Conservation (phyloP, 169 alveolate species). For the Neospora caninum region DNA sequence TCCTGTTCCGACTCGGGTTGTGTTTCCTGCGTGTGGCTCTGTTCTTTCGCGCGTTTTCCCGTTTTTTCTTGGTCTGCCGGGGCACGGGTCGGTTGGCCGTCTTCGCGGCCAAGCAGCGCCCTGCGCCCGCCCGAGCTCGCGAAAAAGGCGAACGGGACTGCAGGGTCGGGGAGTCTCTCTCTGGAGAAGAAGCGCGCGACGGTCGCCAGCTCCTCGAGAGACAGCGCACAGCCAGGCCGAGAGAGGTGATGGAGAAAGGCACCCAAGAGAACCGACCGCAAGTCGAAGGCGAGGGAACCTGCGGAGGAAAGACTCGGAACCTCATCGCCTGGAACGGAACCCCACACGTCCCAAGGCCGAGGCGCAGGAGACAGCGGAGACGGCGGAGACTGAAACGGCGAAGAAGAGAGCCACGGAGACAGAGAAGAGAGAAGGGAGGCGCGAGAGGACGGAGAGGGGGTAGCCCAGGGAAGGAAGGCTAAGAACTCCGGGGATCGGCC, state of each 20-base stretch:
- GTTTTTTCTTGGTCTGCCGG: not conserved
- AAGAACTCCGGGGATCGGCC: not conserved
- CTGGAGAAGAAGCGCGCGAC: conserved; percentile 3
- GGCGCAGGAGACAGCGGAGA: not conserved
- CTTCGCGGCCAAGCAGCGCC: too few species aligned
- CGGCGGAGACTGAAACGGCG: not conserved
- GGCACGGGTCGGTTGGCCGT: too few species aligned
- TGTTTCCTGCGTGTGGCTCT: not conserved
- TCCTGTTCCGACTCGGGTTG: not conserved
- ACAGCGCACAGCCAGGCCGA: not conserved
- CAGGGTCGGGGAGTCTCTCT: not conserved
- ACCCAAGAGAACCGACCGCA: not conserved
- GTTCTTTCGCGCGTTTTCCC: not conserved
- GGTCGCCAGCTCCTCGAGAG: not conserved
- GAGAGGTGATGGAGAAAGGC: not conserved
- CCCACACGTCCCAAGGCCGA: not conserved
- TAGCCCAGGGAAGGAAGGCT: not conserved
- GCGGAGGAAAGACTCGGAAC: not conserved
- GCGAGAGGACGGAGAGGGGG: not conserved
- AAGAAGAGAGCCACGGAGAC: not conserved
- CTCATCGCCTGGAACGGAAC: too few species aligned
- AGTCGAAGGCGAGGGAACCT: not conserved
- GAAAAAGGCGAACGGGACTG: not conserved
- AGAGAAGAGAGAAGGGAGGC: not conserved
- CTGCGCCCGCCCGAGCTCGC: not conserved